Percentiles rank a stretch among this genome's conserved stretches.
phyloP scores from a whole-genome alignment of 139 green algal genomes.

The Deuterostichococcus epilithicus region DNA sequence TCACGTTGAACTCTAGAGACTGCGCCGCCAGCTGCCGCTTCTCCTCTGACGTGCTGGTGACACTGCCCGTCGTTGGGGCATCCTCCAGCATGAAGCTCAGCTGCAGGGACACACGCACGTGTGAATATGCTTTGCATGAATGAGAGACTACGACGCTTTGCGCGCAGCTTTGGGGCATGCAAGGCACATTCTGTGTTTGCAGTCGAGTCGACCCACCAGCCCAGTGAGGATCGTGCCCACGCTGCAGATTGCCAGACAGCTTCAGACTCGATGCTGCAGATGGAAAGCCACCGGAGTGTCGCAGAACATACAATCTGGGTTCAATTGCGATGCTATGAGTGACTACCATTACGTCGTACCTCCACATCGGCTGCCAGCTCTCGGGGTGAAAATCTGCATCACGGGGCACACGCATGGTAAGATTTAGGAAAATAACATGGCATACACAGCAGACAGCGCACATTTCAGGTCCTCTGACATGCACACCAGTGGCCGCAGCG shows the following conservation, averaged over 20 bases:
- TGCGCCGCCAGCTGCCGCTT: constrained; percentile 49
- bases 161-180: constrained; percentile 50
- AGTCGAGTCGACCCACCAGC: constrained; percentile 5
- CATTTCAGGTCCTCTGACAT: neutral
- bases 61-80: constrained; percentile 46
- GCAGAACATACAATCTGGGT: neutral
- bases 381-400: constrained; percentile 77
- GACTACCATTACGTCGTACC: neutral
- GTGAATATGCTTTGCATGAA: constrained; percentile 68
- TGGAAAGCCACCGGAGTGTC: neutral
- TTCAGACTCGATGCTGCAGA: constrained; percentile 15
- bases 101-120: neutral
- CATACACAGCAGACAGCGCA: neutral
- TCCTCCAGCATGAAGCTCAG: constrained; percentile 61
- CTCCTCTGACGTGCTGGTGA: constrained; percentile 36
- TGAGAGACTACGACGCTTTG: too few species aligned
- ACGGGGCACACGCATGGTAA: too few species aligned
- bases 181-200: constrained; percentile 29
- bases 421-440: neutral
- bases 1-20: constrained; percentile 68
- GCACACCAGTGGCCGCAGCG: constrained; percentile 5
- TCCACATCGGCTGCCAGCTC: constrained; percentile 21
- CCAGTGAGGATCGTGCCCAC: constrained; percentile 66
- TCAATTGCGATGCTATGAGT: neutral
- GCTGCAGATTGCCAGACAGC: constrained; percentile 71